phyloP scores from a whole-genome alignment of 2,329 filamentous ascomycete genomes.

The Bipolaris sorokiniana region DNA sequence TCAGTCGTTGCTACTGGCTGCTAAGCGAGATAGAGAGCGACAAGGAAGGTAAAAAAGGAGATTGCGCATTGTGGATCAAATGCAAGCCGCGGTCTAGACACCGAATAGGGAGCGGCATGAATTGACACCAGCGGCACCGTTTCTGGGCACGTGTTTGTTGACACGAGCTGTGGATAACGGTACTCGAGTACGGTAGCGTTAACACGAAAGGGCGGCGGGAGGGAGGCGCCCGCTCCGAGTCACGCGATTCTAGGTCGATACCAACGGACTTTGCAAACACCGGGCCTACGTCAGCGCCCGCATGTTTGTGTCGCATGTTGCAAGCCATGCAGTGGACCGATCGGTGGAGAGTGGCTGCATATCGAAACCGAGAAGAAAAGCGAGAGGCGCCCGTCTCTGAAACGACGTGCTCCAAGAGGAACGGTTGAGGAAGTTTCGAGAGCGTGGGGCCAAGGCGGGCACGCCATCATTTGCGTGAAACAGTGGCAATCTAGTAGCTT shows the following conservation, averaged over 20 bases:
- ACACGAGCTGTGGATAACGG: constrained; percentile 1
- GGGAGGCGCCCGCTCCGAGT: constrained; percentile 15
- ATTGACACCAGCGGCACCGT: neutral
- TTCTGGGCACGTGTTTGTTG: constrained; percentile 7
- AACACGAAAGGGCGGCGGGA: neutral
- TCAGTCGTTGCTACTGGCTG: constrained; percentile 14
- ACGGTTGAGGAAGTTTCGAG: constrained; percentile 18
- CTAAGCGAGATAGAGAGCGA: constrained; percentile 28
- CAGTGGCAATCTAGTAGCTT: constrained; percentile 24
- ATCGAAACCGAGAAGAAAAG: constrained; percentile 2
- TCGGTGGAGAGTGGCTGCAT: constrained; percentile 5
- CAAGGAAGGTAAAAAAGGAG: constrained; percentile 17
- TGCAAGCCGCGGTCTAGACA: constrained; percentile 1
- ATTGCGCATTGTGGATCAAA: constrained; percentile 22
- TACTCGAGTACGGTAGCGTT: neutral
- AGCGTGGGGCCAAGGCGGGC: constrained; percentile 15
- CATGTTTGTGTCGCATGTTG: constrained; percentile 14
- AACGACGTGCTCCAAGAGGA: constrained; percentile 6
- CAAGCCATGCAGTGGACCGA: neutral
- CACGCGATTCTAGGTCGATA: constrained; percentile 5
- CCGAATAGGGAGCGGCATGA: constrained; percentile 5
- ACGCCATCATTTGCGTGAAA: constrained; percentile 33
- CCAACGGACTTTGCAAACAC: neutral
- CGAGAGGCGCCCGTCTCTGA: constrained; percentile 11
- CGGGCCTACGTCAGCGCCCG: constrained; percentile 12